phyloP scores from a whole-genome alignment of 257 asterid species.

The Jacaranda mimosifolia region DNA sequence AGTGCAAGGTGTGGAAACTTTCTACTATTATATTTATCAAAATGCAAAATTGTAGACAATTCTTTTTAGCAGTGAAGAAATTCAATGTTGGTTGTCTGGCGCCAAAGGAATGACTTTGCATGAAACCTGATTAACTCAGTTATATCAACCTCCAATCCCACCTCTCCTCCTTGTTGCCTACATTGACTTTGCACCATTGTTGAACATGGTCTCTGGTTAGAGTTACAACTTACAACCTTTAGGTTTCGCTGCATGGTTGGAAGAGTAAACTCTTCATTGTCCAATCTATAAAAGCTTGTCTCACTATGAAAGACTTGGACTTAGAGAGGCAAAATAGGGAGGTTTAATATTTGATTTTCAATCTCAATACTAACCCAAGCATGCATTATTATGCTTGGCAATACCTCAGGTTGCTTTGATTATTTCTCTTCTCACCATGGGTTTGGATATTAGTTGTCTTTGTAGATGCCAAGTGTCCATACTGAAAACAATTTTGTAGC shows the following conservation, averaged over 20 bases:
- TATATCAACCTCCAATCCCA: background rate
- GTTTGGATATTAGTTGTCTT: constrained; percentile 21
- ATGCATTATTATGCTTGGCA: background rate
- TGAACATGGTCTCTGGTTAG: background rate
- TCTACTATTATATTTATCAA: constrained; percentile 19
- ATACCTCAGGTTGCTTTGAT: constrained; percentile 21
- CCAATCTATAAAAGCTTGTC: background rate
- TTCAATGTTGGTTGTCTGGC: background rate
- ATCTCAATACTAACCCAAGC: background rate
- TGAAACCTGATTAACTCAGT: constrained; percentile 3
- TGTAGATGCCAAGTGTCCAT: background rate
- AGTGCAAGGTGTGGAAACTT: constrained; percentile 78
- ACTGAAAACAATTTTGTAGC: background rate
- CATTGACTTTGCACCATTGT: background rate
- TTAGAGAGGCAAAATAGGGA: background rate
- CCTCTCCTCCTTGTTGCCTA: background rate
- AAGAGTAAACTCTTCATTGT: background rate
- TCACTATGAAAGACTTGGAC: background rate
- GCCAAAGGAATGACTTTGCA: constrained; percentile 12
- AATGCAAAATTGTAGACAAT: background rate
- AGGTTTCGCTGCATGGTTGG: background rate
- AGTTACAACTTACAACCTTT: constrained; percentile 8
- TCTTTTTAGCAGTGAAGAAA: constrained; percentile 10
- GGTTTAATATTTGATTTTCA: constrained; percentile 1
- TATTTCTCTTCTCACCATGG: background rate